A percentile compares a stretch with the other conserved stretches of the same genome.
Conservation (phyloP, 495 filamentous ascomycete species). For the Neurospora sp. region DNA sequence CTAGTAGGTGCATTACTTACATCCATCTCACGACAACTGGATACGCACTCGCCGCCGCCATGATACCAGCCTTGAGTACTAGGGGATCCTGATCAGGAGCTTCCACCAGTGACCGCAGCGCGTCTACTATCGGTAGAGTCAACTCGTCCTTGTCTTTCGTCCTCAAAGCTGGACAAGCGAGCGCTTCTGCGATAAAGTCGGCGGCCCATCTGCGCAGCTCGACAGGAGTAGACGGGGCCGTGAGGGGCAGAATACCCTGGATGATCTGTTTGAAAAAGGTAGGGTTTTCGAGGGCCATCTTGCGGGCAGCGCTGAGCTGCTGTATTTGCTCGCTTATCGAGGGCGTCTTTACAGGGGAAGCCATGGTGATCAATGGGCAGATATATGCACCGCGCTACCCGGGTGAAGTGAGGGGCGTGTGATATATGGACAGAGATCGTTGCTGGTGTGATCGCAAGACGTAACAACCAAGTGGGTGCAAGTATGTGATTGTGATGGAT, state of each 20-base stretch:
- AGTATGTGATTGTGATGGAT: neutral
- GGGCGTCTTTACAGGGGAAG: slow-evolving; percentile 30
- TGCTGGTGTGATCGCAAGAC: neutral
- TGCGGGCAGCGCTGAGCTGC: slow-evolving; percentile 79
- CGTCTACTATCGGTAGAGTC: slow-evolving; percentile 57
- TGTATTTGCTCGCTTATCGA: slow-evolving; percentile 63
- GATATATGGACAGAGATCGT: neutral
- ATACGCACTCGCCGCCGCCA: slow-evolving; percentile 82
- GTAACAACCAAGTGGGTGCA: neutral
- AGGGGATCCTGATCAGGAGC: slow-evolving; percentile 60
- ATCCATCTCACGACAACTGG: slow-evolving; percentile 83
- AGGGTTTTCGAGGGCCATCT: slow-evolving; percentile 73
- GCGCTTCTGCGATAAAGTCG: slow-evolving; percentile 92
- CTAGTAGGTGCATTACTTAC: slow-evolving; percentile 48
- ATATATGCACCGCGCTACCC: neutral
- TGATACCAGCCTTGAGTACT: slow-evolving; percentile 72
- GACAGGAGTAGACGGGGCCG: slow-evolving; percentile 59
- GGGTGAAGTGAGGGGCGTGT: neutral
- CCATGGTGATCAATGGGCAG: slow-evolving; percentile 22
- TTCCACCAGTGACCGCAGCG: slow-evolving; percentile 60
- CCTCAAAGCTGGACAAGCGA: slow-evolving; percentile 71
- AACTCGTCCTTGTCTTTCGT: slow-evolving; percentile 66
- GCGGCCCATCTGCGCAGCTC: slow-evolving; percentile 92
- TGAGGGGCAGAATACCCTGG: slow-evolving; percentile 78
- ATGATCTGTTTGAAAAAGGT: slow-evolving; percentile 83